Evolutionary conservation across 768 basidiomycete species (phyloP).

Genomic region (Suillus bovinus): DNA sequence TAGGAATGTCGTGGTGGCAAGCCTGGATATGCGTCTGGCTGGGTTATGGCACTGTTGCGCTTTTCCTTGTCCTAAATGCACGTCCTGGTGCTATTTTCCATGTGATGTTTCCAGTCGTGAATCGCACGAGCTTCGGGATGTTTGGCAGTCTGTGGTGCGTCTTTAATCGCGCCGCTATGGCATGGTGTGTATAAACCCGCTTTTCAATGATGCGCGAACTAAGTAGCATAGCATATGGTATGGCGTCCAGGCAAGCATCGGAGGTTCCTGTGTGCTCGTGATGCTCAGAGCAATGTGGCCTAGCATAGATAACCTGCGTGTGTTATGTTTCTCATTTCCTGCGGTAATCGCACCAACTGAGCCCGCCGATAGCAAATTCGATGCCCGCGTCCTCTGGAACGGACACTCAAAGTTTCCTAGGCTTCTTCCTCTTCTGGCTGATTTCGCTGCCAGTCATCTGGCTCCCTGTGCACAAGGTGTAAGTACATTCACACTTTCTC

Average conservation of each 20-base stretch:
- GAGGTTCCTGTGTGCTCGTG: constrained; percentile 74
- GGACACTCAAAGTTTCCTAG: constrained; percentile 72
- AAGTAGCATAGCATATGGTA: constrained; percentile 60
- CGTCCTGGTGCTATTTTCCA: constrained; percentile 78
- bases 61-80: constrained; percentile 77
- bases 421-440: constrained; percentile 88
- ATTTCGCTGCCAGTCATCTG: constrained; percentile 78
- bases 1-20: constrained; percentile 81
- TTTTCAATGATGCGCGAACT: constrained; percentile 18
- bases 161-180: constrained; percentile 74
- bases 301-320: constrained; percentile 63
- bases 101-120: constrained; percentile 74
- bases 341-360: not conserved
- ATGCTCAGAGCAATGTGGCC: constrained; percentile 81
- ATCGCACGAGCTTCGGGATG: constrained; percentile 74
- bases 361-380: constrained; percentile 51
- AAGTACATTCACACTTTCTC: constrained; percentile 27
- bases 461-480: constrained; percentile 84
- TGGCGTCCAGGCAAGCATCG: constrained; percentile 79
- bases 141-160: constrained; percentile 81
- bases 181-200: constrained; percentile 64
- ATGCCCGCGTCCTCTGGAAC: constrained; percentile 76
- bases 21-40: constrained; percentile 82
- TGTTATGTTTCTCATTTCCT: constrained; percentile 24
- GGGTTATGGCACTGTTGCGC: constrained; percentile 57